Base-by-base conservation (phyloP, 2,329 filamentous ascomycete genomes). In the Trichoderma sp. region DNA sequence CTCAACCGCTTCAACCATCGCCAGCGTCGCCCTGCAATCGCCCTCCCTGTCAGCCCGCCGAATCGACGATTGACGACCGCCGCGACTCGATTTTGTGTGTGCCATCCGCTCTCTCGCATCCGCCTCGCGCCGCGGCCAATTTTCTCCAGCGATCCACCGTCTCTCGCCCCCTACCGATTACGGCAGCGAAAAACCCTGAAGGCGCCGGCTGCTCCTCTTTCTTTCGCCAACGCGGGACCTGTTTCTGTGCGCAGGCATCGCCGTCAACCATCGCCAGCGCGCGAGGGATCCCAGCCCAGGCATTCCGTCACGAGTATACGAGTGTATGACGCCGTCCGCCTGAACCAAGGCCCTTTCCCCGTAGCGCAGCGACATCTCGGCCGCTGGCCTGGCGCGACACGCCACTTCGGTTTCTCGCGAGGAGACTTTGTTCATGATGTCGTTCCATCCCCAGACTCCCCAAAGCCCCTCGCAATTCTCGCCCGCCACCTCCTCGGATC, bases 401-500 rank as follows among this genome's bases (percentile, higher is more conserved):
- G 77, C 73, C 70, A 72, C 71, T 72, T 71, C 68, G 70, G 71
- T 75, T 71, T 75, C 72, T 59, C 70, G 73, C 71, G 74, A 74
- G 78, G 78, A 75, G 79, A 56, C 65, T 54, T 59, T 26, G 59
- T 58, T 77, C 81, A 85, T 79, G 79, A 90, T 90, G 87, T 88
- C 86, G 81, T 89, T 87, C 83, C 87, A 89, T 78, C 88, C 88
- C 74, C 87, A 87, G 76, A 90, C 88, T 74, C 88, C 88, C 77
- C 87, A 90, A 83, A 90, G 88, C 78, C 88, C 88, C 77, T 89
- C 86, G 77, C 86, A 88, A 77, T 82, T 84, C 76, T 88, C 86
- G 73, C 85, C 86, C 72, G 84, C 81, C 74, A 85, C 83, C 73
- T 83, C 82, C 71, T 84, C 82, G 76, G 85, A 86, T 74, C 81